Conservation (phyloP, 2,329 filamentous ascomycete species). For the Cytospora mali region DNA sequence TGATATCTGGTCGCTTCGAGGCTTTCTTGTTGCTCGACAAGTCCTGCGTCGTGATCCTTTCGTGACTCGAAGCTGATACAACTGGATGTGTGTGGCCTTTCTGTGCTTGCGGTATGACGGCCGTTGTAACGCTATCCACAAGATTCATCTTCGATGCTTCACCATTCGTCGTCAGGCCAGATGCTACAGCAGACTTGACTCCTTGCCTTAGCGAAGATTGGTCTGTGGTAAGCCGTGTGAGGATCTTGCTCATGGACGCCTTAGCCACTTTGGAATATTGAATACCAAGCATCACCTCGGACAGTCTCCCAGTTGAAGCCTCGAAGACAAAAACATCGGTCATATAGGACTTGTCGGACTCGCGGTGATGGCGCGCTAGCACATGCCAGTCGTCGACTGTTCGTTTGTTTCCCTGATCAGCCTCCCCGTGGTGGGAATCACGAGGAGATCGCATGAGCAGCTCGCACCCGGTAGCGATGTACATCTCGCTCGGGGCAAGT, state of each 20-base stretch:
- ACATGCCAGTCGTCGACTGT: slow-evolving; percentile 33
- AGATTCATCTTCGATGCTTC: neutral
- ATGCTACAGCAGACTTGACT: too few species aligned
- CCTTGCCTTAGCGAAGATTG: too few species aligned
- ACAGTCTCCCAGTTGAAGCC: slow-evolving; percentile 32
- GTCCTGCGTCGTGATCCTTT: neutral
- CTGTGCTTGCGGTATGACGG: too few species aligned
- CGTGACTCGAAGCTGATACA: neutral
- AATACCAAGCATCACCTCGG: slow-evolving; percentile 40
- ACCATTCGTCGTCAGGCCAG: slow-evolving; percentile 16
- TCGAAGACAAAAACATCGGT: slow-evolving; percentile 43
- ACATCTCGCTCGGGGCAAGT: slow-evolving; percentile 35
- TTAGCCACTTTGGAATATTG: slow-evolving; percentile 36
- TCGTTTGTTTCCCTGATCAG: slow-evolving; percentile 7
- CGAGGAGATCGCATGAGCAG: slow-evolving; percentile 38
- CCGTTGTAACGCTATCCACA: too few species aligned
- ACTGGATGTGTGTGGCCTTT: too few species aligned
- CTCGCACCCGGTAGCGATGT: slow-evolving; percentile 38
- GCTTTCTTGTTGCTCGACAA: too few species aligned
- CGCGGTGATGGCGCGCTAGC: slow-evolving; percentile 32
- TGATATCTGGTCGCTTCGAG: neutral
- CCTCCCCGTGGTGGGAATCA: too few species aligned
- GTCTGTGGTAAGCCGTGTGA: too few species aligned
- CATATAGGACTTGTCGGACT: slow-evolving; percentile 34
- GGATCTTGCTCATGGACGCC: slow-evolving; percentile 35